Conservation (phyloP, 1,284 basidiomycete genomes). For the Porodaedalea pini region DNA sequence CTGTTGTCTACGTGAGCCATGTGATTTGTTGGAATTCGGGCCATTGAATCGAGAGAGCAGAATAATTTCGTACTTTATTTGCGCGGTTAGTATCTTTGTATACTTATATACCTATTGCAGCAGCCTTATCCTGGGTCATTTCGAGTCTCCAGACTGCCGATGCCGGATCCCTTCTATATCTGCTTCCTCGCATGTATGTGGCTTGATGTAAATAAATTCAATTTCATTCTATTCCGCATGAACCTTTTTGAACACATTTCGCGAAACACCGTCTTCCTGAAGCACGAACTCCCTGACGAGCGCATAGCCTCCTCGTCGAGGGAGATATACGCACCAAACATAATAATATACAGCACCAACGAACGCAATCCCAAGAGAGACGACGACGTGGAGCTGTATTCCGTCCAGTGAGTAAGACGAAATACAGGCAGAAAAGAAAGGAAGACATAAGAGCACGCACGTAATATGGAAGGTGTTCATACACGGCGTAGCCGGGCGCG, state of each 20-base stretch:
- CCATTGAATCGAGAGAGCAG: too few species aligned
- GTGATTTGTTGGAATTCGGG: too few species aligned
- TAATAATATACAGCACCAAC: constrained; percentile 61
- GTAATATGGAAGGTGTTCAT: constrained; percentile 61
- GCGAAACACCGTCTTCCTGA: constrained; percentile 50
- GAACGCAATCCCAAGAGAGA: constrained; percentile 46
- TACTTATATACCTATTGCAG: too few species aligned
- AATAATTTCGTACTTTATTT: too few species aligned
- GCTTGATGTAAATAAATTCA: too few species aligned
- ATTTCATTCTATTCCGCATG: too few species aligned
- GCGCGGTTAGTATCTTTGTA: too few species aligned
- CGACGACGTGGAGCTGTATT: constrained; percentile 49
- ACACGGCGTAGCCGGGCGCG: constrained; percentile 43
- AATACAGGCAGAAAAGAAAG: neutral
- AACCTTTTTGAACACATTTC: constrained; percentile 40
- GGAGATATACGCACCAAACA: constrained; percentile 52
- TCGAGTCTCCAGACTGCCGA: too few species aligned
- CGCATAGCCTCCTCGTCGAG: constrained; percentile 45
- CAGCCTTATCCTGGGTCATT: too few species aligned
- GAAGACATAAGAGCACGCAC: constrained; percentile 35
- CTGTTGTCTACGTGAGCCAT: too few species aligned
- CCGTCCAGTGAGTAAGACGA: neutral
- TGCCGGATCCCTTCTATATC: too few species aligned
- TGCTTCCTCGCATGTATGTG: too few species aligned
- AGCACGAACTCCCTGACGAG: constrained; percentile 46